Conservation (phyloP, 1,284 basidiomycete species). For the Ustilago loliicola region DNA sequence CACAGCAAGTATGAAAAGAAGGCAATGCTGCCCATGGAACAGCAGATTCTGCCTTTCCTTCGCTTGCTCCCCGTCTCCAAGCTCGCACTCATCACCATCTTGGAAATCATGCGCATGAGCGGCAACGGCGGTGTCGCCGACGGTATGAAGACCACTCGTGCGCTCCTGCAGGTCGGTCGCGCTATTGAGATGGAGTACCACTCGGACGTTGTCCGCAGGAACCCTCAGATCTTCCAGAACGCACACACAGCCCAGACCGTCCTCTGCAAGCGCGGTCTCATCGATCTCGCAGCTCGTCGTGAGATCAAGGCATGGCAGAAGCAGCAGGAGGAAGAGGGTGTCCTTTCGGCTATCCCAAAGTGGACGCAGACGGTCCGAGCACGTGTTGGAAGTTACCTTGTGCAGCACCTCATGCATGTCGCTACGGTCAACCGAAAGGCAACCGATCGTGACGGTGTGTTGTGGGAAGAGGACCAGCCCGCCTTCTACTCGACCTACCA, state of each 20-base stretch:
- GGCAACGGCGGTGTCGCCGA: slow-evolving; percentile 82
- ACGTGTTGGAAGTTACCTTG: slow-evolving; percentile 84
- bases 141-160: slow-evolving; percentile 91
- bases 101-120: slow-evolving; percentile 88
- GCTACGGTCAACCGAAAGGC: slow-evolving; percentile 80
- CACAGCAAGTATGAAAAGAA: slow-evolving; percentile 12
- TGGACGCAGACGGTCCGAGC: slow-evolving; percentile 82
- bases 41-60: slow-evolving; percentile 76
- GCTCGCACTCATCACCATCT: slow-evolving; percentile 88
- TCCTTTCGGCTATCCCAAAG: slow-evolving; percentile 77
- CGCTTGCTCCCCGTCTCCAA: slow-evolving; percentile 81
- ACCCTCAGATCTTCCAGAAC: slow-evolving; percentile 58
- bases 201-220: slow-evolving; percentile 55
- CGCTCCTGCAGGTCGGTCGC: slow-evolving; percentile 84
- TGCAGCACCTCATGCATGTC: slow-evolving; percentile 85
- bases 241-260: slow-evolving; percentile 52
- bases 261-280: slow-evolving; percentile 51
- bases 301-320: slow-evolving; percentile 69
- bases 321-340: slow-evolving; percentile 75
- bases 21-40: slow-evolving; percentile 36
- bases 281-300: slow-evolving; percentile 58
- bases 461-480: slow-evolving; percentile 80
- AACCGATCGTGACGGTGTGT: slow-evolving; percentile 60
- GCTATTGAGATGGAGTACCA: slow-evolving; percentile 82
- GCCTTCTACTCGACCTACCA: slow-evolving; percentile 95